These are phyloP conservation scores for Dactylellina drechsleri DNA, from an alignment of 2,329 filamentous ascomycete genomes.

Conservation along the genomic window DNA sequence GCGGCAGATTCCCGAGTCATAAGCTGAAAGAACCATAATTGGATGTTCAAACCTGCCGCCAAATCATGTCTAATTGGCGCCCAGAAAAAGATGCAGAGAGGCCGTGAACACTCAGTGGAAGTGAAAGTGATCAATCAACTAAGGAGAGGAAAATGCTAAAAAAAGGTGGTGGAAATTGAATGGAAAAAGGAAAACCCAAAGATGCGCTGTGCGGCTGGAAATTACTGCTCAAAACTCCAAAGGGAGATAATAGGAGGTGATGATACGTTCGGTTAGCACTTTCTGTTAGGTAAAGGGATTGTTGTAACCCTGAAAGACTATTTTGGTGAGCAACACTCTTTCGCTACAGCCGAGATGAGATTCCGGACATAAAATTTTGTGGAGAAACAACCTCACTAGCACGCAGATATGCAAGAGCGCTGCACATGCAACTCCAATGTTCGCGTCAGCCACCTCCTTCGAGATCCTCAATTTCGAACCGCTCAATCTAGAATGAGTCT, in stretches of 20 bases:
- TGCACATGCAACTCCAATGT: slow-evolving; percentile 1
- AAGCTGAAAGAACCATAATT: no score
- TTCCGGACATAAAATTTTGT: slow-evolving; percentile 11
- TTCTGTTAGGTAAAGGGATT: slow-evolving; percentile 19
- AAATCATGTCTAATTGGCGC: no score
- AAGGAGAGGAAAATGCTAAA: no score
- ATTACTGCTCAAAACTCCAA: neutral
- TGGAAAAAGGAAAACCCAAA: neutral
- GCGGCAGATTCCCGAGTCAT: no score
- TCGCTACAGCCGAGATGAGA: slow-evolving; percentile 10
- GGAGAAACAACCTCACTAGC: slow-evolving; percentile 3
- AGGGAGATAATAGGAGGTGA: neutral
- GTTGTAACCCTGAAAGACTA: neutral
- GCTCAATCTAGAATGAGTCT: neutral
- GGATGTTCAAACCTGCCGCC: no score
- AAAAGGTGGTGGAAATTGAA: neutral
- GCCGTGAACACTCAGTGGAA: no score
- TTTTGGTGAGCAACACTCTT: slow-evolving; percentile 10
- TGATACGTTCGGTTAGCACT: neutral
- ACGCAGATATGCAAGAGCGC: neutral
- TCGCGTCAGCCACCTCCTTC: slow-evolving; percentile 5
- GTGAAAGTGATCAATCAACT: no score
- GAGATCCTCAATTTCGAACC: neutral
- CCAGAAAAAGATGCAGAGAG: no score
- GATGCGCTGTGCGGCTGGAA: slow-evolving; percentile 15